Percentiles rank a stretch among this genome's conserved stretches.
These are phyloP conservation scores for Leccinum brunneo-olivaceum DNA, from an alignment of 1,284 basidiomycete genomes.

Conservation along the genomic window DNA sequence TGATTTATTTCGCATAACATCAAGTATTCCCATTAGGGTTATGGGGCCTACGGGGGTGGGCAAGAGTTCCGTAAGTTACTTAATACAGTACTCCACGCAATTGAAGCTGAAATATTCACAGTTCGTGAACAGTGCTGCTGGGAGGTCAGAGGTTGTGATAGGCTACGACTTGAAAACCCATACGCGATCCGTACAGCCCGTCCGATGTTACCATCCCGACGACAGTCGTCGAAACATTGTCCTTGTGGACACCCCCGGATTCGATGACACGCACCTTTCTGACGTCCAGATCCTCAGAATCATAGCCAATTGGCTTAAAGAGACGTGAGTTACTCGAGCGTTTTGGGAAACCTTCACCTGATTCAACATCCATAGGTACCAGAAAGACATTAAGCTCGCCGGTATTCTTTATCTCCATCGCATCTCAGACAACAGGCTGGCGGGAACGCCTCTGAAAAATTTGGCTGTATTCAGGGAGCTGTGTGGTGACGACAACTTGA, in stretches of 20 bases:
- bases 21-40: conserved; percentile 20
- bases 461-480: conserved; percentile 21
- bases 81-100: neutral
- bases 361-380: conserved; percentile 8
- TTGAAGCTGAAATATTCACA: neutral
- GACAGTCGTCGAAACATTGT: conserved; percentile 15
- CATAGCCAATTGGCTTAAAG: conserved; percentile 20
- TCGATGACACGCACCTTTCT: conserved; percentile 16
- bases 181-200: conserved; percentile 10
- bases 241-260: conserved; percentile 25
- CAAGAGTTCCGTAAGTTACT: conserved; percentile 32
- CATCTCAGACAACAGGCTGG: conserved; percentile 39
- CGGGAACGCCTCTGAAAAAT: conserved; percentile 28
- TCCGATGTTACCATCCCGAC: conserved; percentile 13
- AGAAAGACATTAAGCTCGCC: conserved; percentile 15
- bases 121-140: conserved; percentile 20
- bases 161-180: conserved; percentile 2
- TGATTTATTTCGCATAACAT: neutral
- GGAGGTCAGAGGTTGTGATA: neutral
- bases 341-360: neutral
- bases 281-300: conserved; percentile 15
- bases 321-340: conserved; percentile 13
- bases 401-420: conserved; percentile 28
- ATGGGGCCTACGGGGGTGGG: conserved; percentile 38
- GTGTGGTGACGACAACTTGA: conserved; percentile 18